phyloP scores from a whole-genome alignment of 768 basidiomycete species.

The Hericium coralloides region DNA sequence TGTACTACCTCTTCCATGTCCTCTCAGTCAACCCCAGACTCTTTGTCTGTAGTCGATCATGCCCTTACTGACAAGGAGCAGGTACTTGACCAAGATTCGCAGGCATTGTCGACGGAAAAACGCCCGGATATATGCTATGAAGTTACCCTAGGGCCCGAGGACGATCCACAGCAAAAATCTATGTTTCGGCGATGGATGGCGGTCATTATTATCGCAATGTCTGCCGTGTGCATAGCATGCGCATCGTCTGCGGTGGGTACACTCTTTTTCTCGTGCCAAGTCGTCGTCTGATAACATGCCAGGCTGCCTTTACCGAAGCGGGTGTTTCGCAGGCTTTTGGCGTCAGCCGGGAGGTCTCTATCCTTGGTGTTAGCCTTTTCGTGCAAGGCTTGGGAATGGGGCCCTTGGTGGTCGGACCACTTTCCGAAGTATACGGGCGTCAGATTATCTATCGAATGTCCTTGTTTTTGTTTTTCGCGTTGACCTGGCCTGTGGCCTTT shows the following conservation, averaged over 20 bases:
- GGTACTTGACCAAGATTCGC: background rate
- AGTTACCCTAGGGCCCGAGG: constrained; percentile 5
- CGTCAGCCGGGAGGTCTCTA: constrained; percentile 30
- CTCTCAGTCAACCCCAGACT: background rate
- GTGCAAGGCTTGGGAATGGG: constrained; percentile 25
- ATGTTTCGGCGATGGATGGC: constrained; percentile 5
- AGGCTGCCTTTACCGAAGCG: constrained; percentile 29
- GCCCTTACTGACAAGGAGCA: background rate
- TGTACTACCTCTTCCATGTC: background rate
- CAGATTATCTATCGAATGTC: constrained; percentile 55
- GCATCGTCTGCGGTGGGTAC: constrained; percentile 6
- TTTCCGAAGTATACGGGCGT: constrained; percentile 50
- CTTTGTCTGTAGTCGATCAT: background rate
- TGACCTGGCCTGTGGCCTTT: constrained; percentile 69
- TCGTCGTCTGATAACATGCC: background rate
- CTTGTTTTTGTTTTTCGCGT: constrained; percentile 49
- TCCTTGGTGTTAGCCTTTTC: constrained; percentile 32
- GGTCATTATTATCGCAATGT: constrained; percentile 1
- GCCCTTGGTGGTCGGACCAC: constrained; percentile 26
- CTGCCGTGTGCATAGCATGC: constrained; percentile 3
- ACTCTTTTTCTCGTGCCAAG: background rate
- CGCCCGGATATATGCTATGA: background rate
- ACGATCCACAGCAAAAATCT: constrained; percentile 10
- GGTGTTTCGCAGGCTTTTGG: constrained; percentile 29
- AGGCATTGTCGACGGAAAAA: background rate